These are phyloP conservation scores for Stipa capillata DNA, from an alignment of 176 grass and related monocot species.

Conservation along the genomic window DNA sequence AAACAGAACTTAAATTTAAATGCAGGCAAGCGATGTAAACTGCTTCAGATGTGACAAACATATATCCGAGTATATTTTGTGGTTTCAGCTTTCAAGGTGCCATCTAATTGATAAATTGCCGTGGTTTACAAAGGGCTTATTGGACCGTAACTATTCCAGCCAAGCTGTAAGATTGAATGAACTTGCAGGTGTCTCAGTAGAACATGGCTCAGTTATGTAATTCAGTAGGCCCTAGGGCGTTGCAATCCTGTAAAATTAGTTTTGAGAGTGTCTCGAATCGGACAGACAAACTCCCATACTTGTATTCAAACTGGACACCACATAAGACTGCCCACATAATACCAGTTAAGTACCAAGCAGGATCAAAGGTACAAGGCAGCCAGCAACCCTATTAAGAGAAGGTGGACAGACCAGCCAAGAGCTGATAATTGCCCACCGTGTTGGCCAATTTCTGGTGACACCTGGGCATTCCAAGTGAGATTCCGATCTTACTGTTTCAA, in stretches of 20 bases:
- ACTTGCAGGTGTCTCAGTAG: neutral
- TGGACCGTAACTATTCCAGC: neutral
- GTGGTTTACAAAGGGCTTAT: neutral
- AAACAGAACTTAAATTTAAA: neutral
- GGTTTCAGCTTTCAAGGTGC: neutral
- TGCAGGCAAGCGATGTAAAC: neutral
- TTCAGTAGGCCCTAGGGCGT: neutral
- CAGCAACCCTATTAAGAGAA: neutral
- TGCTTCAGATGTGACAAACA: neutral
- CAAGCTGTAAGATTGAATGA: neutral
- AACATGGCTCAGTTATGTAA: neutral
- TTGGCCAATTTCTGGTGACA: neutral
- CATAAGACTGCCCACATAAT: neutral
- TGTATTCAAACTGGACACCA: neutral
- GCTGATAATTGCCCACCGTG: neutral
- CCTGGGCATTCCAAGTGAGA: too few species aligned
- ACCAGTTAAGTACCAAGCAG: neutral
- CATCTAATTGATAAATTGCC: neutral
- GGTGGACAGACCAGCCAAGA: neutral
- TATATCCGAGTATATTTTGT: neutral
- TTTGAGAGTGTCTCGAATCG: neutral
- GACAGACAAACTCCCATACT: neutral
- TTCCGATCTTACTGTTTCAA: neutral
- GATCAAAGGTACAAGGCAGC: neutral
- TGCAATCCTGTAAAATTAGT: neutral